Conservation (phyloP, 2,329 filamentous ascomycete species). For the Akanthomyces uredinophilus region DNA sequence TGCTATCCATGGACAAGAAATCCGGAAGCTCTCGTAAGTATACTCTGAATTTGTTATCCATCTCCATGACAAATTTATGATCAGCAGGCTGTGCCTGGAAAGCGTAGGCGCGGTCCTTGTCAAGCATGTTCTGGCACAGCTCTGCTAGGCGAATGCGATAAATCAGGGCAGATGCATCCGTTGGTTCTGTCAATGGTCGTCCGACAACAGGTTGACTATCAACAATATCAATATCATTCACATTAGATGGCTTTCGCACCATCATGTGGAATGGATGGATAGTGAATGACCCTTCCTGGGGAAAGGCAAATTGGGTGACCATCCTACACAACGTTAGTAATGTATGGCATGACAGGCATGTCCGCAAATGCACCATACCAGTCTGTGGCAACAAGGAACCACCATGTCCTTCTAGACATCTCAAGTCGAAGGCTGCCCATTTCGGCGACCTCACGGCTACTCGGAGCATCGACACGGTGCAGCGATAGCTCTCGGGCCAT, state of each 20-base stretch:
- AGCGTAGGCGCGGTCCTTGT: constrained; percentile 24
- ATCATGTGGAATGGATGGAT: constrained; percentile 36
- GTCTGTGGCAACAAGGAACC: constrained; percentile 37
- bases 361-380: constrained; percentile 27
- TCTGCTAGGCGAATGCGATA: constrained; percentile 35
- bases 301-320: constrained; percentile 31
- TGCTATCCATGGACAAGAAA: constrained; percentile 24
- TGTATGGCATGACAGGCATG: neutral
- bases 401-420: constrained; percentile 39
- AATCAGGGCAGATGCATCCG: constrained; percentile 33
- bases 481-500: constrained; percentile 31
- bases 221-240: constrained; percentile 33
- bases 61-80: constrained; percentile 28
- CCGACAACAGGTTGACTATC: constrained; percentile 25
- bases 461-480: constrained; percentile 35
- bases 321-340: constrained; percentile 25
- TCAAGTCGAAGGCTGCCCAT: constrained; percentile 27
- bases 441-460: constrained; percentile 21
- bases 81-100: constrained; percentile 27
- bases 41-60: constrained; percentile 27
- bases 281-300: constrained; percentile 31
- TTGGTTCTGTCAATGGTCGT: constrained; percentile 27
- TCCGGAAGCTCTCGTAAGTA: constrained; percentile 26
- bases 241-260: constrained; percentile 34
- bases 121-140: constrained; percentile 30